Evolutionary conservation across 768 basidiomycete species (phyloP).

Genomic region (Leccinum obscurum): DNA sequence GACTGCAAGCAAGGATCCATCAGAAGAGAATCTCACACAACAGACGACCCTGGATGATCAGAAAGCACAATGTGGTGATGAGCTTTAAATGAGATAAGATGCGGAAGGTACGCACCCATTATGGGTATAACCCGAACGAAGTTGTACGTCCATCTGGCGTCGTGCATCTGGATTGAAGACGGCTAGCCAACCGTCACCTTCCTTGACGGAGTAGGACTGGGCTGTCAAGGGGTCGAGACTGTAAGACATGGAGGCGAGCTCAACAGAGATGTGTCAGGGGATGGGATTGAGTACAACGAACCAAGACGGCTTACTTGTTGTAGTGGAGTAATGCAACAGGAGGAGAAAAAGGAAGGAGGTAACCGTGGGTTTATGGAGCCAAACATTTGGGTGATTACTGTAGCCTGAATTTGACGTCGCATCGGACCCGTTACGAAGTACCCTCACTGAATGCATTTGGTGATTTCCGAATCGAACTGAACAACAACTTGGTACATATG

Average conservation of each 20-base stretch:
- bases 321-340: neutral
- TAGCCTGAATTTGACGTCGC: constrained; percentile 1
- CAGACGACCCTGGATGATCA: constrained; percentile 28
- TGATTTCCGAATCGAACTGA: constrained; percentile 8
- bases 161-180: constrained; percentile 50
- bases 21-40: constrained; percentile 34
- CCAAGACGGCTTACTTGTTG: constrained; percentile 3
- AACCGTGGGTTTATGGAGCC: neutral
- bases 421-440: constrained; percentile 4
- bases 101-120: constrained; percentile 60
- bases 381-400: neutral
- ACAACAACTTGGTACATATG: neutral
- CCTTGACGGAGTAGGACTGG: constrained; percentile 38
- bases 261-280: constrained; percentile 8
- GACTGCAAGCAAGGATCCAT: constrained; percentile 34
- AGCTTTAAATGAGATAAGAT: constrained; percentile 10
- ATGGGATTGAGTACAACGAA: neutral
- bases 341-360: neutral
- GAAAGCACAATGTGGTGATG: constrained; percentile 2
- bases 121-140: constrained; percentile 75
- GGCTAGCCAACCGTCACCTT: constrained; percentile 53
- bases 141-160: constrained; percentile 51
- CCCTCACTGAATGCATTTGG: constrained; percentile 4
- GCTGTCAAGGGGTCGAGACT: constrained; percentile 30
- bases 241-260: constrained; percentile 22